Conservation (phyloP, 2,329 filamentous ascomycete species). For the Aspergillus viridinutans region DNA sequence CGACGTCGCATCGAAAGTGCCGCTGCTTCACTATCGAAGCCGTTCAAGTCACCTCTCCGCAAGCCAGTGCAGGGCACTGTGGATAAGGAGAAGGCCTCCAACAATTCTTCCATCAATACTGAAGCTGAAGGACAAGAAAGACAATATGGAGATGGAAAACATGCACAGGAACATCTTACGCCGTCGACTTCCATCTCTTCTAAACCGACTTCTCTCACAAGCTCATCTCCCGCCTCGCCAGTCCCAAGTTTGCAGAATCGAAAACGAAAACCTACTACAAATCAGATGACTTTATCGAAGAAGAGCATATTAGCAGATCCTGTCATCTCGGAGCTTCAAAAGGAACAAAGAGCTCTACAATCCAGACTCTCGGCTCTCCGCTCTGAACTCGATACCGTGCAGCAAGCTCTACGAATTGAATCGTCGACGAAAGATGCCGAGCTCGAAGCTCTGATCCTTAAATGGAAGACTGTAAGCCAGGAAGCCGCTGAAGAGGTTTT, state of each 20-base stretch:
- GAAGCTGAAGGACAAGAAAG: background rate
- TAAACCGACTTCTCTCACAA: background rate
- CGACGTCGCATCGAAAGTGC: slow-evolving; percentile 60
- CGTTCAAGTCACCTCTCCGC: slow-evolving; percentile 68
- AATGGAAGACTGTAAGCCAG: slow-evolving; percentile 60
- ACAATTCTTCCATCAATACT: background rate
- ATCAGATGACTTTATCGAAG: slow-evolving; percentile 9
- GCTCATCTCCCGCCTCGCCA: slow-evolving; percentile 1
- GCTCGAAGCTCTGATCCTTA: slow-evolving; percentile 52
- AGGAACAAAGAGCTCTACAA: slow-evolving; percentile 31
- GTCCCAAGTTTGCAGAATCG: background rate
- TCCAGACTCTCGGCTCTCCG: slow-evolving; percentile 29
- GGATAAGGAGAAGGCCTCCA: slow-evolving; percentile 8
- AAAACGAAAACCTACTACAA: slow-evolving; percentile 6
- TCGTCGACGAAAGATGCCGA: slow-evolving; percentile 48
- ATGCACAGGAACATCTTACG: background rate
- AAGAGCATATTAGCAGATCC: slow-evolving; percentile 17
- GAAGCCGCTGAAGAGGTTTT: slow-evolving; percentile 66
- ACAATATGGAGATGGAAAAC: background rate
- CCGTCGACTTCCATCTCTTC: background rate
- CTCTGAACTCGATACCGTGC: slow-evolving; percentile 46
- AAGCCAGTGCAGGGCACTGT: slow-evolving; percentile 29
- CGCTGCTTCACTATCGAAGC: slow-evolving; percentile 59
- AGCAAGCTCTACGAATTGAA: slow-evolving; percentile 53
- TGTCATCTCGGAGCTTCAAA: slow-evolving; percentile 31